Base-by-base conservation (phyloP, 495 filamentous ascomycete species). In the Penicillium daleae region DNA sequence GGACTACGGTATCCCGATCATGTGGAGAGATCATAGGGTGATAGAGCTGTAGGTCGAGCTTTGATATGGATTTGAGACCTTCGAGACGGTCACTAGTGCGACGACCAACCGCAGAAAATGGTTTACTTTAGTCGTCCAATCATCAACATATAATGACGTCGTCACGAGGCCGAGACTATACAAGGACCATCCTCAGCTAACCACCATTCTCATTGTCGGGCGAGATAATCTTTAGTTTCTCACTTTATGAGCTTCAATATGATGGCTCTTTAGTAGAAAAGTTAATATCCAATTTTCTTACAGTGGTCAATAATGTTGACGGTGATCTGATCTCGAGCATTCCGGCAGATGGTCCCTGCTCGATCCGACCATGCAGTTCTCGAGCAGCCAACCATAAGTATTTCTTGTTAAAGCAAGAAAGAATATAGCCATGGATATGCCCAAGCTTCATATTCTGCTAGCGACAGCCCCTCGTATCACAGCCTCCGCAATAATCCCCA, bases 1-100 rank as follows among this genome's bases (percentile, higher is more conserved):
- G 40, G 44, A 44, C 32, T 32, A 39, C 40, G 29, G 37, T 40
- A 61, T 56, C n/a, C 51, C 51, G 59, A n/a, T 19, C 2, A 29
- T 24, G 26, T 3, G 22, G 8, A 19, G n/a, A 9, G n/a, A n/a
- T 21, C 1, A 17, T 13, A 10, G 27, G n/a, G 40, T 21, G 17
- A 29, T 27, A 12, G 15, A 29, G 10, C 22, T 56, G 4, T n/a
- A 7, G 12, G 19, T 0, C 6, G 22, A 1, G 19, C 19, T 15
- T 50, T 15, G 6, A 7, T 5, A 29, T 2, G 24, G 7, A 4
- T 4, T 17, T n/a, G 2, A 8, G 15, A 10, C 22, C 21, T 17
- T n/a, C 12, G 3, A 13, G 4, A 9, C 2, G 46, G 27, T 8
- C 29, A 29, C 46, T 29, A 13, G 46, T 27, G 46, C 0, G 24